Evolutionary conservation across 2,329 filamentous ascomycete species (phyloP).

Genomic region (Atkinsonella hypoxylon): DNA sequence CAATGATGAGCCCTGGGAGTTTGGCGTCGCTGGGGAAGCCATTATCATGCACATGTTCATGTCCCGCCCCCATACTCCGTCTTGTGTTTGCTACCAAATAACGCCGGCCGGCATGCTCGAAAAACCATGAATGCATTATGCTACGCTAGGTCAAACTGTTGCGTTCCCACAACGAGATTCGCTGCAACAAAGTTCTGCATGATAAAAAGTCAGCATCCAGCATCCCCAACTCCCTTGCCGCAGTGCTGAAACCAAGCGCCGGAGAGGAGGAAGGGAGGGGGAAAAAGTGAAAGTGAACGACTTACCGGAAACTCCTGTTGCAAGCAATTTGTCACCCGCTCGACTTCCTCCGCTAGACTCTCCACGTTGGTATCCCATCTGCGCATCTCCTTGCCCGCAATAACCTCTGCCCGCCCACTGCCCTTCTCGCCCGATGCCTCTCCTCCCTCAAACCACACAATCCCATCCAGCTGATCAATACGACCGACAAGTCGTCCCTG

Average conservation of each 20-base stretch:
- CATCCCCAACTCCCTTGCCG: neutral
- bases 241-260: neutral
- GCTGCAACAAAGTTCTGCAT: slow-evolving; percentile 43
- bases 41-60: neutral
- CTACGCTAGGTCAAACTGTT: neutral
- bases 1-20: neutral
- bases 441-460: slow-evolving; percentile 75
- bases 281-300: slow-evolving; percentile 4
- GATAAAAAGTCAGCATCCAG: neutral
- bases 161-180: slow-evolving; percentile 30
- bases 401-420: slow-evolving; percentile 50
- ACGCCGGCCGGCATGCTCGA: neutral
- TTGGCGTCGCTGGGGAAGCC: neutral
- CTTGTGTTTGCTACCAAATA: neutral
- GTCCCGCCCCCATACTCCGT: neutral
- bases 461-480: slow-evolving; percentile 85
- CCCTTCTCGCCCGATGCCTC: slow-evolving; percentile 59
- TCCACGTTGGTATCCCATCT: slow-evolving; percentile 87
- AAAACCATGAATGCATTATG: neutral
- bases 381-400: slow-evolving; percentile 59
- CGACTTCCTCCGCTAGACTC: slow-evolving; percentile 76
- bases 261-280: no score
- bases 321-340: slow-evolving; percentile 70
- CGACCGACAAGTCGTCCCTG: slow-evolving; percentile 76
- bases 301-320: slow-evolving; percentile 65